phyloP scores from a whole-genome alignment of 2,329 filamentous ascomycete genomes.

The Fusarium nygamai region DNA sequence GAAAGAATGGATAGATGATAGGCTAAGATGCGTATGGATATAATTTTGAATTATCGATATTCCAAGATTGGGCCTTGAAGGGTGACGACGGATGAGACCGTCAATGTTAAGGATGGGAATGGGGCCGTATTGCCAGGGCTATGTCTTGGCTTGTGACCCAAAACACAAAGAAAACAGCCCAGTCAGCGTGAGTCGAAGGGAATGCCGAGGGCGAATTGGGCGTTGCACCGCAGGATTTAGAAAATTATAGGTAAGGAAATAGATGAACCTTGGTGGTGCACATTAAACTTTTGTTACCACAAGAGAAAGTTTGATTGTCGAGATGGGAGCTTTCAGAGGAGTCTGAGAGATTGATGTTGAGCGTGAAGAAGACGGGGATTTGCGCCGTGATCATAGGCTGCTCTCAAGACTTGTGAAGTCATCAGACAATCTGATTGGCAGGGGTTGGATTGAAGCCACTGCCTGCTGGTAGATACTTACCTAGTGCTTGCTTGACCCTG shows the following conservation, averaged over 20 bases:
- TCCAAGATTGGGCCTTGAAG: slow-evolving; percentile 27
- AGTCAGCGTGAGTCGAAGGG: slow-evolving; percentile 8
- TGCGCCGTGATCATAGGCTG: slow-evolving; percentile 35
- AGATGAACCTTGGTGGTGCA: neutral
- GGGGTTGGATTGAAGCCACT: slow-evolving; percentile 1
- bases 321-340: slow-evolving; percentile 29
- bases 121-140: slow-evolving; percentile 21
- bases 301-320: slow-evolving; percentile 26
- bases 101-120: slow-evolving; percentile 18
- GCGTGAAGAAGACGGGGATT: slow-evolving; percentile 8
- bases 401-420: slow-evolving; percentile 28
- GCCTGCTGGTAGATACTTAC: neutral
- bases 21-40: neutral
- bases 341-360: slow-evolving; percentile 13
- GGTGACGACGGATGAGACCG: slow-evolving; percentile 21
- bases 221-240: neutral
- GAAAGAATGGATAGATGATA: neutral
- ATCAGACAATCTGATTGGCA: slow-evolving; percentile 28
- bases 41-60: slow-evolving; percentile 29
- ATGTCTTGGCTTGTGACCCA: slow-evolving; percentile 37
- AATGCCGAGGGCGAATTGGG: neutral
- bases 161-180: slow-evolving; percentile 32
- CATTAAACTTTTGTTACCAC: slow-evolving; percentile 1
- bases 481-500: neutral
- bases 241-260: neutral